A percentile compares a stretch with the other conserved stretches of the same genome.
Conservation (phyloP, 2,329 filamentous ascomycete species). For the Pyrenophora teres region DNA sequence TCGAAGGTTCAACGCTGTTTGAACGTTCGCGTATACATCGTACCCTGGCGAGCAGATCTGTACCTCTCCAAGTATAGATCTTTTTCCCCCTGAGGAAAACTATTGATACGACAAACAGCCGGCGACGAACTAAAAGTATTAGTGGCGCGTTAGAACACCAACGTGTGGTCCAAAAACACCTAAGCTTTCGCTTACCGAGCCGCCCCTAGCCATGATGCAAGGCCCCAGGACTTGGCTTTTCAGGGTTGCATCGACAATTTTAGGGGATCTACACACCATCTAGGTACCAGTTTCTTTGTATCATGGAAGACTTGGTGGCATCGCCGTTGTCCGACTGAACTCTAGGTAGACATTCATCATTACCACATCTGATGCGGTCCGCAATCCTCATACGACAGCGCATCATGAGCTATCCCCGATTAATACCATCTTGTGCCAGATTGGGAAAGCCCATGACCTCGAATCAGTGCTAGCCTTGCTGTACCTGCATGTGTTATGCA, state of each 20-base stretch:
- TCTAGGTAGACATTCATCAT: no score
- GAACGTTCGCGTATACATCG: conserved; percentile 7
- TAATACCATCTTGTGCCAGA: neutral
- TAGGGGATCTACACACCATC: neutral
- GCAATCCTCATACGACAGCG: no score
- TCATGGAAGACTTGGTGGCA: no score
- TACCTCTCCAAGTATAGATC: conserved; percentile 1
- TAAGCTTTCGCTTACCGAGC: conserved; percentile 16
- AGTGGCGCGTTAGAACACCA: conserved; percentile 12
- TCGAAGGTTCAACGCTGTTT: conserved; percentile 2
- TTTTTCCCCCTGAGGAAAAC: conserved; percentile 4
- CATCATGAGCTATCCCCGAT: no score
- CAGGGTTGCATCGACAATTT: no score
- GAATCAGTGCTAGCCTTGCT: conserved; percentile 1
- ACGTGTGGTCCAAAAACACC: conserved; percentile 15
- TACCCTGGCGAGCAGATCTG: conserved; percentile 2
- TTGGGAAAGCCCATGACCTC: neutral
- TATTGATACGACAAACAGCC: conserved; percentile 23
- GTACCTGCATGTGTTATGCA: conserved; percentile 10
- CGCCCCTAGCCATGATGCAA: neutral
- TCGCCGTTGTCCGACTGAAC: no score
- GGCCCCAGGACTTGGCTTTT: no score
- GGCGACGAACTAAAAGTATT: conserved; percentile 6
- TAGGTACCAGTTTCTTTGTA: no score
- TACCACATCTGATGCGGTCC: no score